Base-by-base conservation (phyloP, 805 yeast genomes). In the Kluyveromyces dobzhanskii region DNA sequence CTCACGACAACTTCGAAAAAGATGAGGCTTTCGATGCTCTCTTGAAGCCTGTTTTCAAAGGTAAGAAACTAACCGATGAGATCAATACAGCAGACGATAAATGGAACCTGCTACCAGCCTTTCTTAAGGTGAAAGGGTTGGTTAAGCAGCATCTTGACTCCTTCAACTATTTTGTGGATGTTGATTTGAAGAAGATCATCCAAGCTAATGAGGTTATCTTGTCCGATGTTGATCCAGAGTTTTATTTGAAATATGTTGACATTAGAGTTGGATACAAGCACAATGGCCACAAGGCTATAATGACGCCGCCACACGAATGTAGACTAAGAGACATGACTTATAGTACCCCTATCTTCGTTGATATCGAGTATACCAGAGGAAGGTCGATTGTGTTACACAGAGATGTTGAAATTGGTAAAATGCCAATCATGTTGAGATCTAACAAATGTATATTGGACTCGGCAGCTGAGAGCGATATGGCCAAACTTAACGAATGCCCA, bases 81-180 rank as follows among this genome's bases (percentile, higher is more conserved):
- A 81, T 92, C 56, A 77, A 77, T 50, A 86, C 96, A 0, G 92
- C 94, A 9, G 85, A 85, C 51, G 99, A 92, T 62, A 92, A 92
- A 60, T 92, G 99, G 99, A 84, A 92, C 51, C 69, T 92, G 34
- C 66, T 92, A 30, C 99, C 99, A 0, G 98, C 98, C 0, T 92
- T 92, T 56, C 67, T 92, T 46, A 86, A 87, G 56, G 95, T 92
- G 32, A 92, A 92, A 59, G 98, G 98, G 39, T 67, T 92, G 37
- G 97, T 92, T 33, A 92, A 92, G 55, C 98, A 92, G 67, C 98
- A 92, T 67, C 69, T 92, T 56, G 98, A 92, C 57, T 92, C 98
- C n/a, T 92, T 86, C 71, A 90, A 92, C 57, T 92, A 85, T 64
- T 92, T 92, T 59, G 94, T 92, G 14, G 97, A 92, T 53, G 79